phyloP scores from a whole-genome alignment of 192 early-diverging fungal genomes.

The Podila epigama region DNA sequence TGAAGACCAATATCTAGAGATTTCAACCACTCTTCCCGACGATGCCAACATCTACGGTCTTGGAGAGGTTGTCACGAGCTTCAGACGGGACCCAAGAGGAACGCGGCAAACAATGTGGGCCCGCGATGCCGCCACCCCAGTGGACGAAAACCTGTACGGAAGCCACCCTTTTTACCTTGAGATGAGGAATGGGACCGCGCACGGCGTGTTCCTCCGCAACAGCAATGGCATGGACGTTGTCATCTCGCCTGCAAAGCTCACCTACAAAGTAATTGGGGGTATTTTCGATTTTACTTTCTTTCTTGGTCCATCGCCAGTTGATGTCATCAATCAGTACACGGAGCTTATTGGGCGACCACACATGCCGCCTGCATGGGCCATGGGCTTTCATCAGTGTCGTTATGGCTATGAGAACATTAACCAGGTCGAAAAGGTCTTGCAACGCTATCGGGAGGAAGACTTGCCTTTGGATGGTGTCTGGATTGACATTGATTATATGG shows the following conservation, averaged over 20 bases:
- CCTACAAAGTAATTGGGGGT: constrained; percentile 72
- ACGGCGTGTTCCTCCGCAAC: constrained; percentile 63
- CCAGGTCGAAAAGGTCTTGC: constrained; percentile 61
- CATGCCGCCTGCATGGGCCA: constrained; percentile 67
- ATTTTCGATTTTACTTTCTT: constrained; percentile 71
- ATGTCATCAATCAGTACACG: constrained; percentile 63
- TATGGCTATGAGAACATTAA: constrained; percentile 67
- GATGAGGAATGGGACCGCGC: constrained; percentile 55
- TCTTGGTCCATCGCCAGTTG: constrained; percentile 55
- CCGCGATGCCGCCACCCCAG: constrained; percentile 51
- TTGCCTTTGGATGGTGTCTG: constrained; percentile 71
- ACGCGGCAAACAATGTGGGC: constrained; percentile 33
- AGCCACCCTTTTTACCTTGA: constrained; percentile 72
- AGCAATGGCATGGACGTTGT: constrained; percentile 77
- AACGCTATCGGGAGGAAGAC: constrained; percentile 57
- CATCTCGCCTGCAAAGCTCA: constrained; percentile 53
- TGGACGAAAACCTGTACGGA: constrained; percentile 68
- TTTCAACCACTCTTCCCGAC: constrained; percentile 60
- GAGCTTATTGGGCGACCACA: constrained; percentile 69
- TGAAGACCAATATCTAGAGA: constrained; percentile 72
- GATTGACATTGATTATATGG: constrained; percentile 82
- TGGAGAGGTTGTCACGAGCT: constrained; percentile 64
- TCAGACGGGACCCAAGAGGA: constrained; percentile 56
- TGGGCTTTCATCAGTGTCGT: constrained; percentile 71
- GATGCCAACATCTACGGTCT: constrained; percentile 74